A percentile compares a stretch with the other conserved stretches of the same genome.
phyloP scores from a whole-genome alignment of 192 early-diverging fungal genomes.

The Backusella liffmaniae region DNA sequence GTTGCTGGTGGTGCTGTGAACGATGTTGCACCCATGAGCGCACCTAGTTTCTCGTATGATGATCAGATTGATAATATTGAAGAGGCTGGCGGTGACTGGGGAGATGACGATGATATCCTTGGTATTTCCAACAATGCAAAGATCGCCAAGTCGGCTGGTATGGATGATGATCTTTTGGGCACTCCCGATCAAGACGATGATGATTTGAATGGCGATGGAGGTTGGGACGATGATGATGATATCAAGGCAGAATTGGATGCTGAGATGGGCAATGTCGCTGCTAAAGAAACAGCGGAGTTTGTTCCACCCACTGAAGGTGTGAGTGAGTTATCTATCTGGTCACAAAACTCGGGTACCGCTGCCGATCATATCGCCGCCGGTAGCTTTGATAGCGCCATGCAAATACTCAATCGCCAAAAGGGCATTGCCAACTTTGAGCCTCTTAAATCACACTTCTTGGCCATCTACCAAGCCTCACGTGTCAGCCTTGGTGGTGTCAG shows the following conservation, averaged over 20 bases:
- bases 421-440: slow-evolving; percentile 92
- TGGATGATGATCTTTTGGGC: slow-evolving; percentile 21
- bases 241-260: slow-evolving; percentile 66
- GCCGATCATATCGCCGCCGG: slow-evolving; percentile 95
- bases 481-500: slow-evolving; percentile 58
- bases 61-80: slow-evolving; percentile 55
- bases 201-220: slow-evolving; percentile 83
- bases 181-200: slow-evolving; percentile 46
- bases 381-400: slow-evolving; percentile 93
- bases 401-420: slow-evolving; percentile 88
- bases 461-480: slow-evolving; percentile 78
- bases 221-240: slow-evolving; percentile 88
- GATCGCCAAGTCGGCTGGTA: slow-evolving; percentile 36
- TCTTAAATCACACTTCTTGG: slow-evolving; percentile 84
- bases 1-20: background rate
- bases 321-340: slow-evolving; percentile 72
- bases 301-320: slow-evolving; percentile 75
- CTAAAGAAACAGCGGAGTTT: slow-evolving; percentile 58
- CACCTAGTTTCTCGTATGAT: slow-evolving; percentile 51
- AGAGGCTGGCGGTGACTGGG: slow-evolving; percentile 78
- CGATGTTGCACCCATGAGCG: slow-evolving; percentile 37
- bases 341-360: slow-evolving; percentile 81
- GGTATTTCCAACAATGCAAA: slow-evolving; percentile 43
- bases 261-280: slow-evolving; percentile 55
- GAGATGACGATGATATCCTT: slow-evolving; percentile 66